Conservation (phyloP, 2,329 filamentous ascomycete species). For the Alternaria infectoria region DNA sequence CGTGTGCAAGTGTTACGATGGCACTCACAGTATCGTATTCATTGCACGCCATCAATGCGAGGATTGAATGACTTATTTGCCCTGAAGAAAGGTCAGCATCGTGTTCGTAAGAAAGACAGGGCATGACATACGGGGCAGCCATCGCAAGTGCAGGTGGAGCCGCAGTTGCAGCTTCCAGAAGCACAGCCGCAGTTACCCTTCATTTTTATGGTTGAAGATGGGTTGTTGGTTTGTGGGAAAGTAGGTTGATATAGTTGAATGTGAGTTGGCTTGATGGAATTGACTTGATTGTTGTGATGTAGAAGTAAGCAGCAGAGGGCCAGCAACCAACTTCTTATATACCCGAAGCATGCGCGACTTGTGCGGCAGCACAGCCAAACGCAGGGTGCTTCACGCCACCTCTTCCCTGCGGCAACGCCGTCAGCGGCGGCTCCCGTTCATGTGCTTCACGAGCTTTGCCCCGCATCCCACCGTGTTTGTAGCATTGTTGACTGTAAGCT, state of each 20-base stretch:
- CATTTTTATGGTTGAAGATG: slow-evolving; percentile 12
- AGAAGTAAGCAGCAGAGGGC: neutral
- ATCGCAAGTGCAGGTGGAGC: slow-evolving; percentile 30
- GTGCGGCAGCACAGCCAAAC: slow-evolving; percentile 13
- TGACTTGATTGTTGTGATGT: neutral
- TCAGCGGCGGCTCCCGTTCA: neutral
- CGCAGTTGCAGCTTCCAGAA: slow-evolving; percentile 33
- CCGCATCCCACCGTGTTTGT: neutral
- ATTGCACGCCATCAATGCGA: neutral
- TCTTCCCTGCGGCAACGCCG: neutral
- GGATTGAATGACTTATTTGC: slow-evolving; percentile 21
- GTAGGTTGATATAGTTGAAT: neutral
- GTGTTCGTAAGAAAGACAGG: neutral
- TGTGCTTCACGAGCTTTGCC: neutral
- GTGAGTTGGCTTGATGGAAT: neutral
- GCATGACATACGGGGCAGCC: slow-evolving; percentile 31
- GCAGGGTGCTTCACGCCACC: neutral
- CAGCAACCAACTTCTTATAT: slow-evolving; percentile 14
- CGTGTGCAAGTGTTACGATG: neutral
- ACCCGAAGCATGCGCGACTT: slow-evolving; percentile 26
- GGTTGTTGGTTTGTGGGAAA: slow-evolving; percentile 1
- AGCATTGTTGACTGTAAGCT: neutral
- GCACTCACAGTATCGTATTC: slow-evolving; percentile 1
- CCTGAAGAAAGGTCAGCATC: slow-evolving; percentile 6
- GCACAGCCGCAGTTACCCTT: slow-evolving; percentile 37